phyloP scores from a whole-genome alignment of 108 stramenopile species.

The Nitzschia sp. region DNA sequence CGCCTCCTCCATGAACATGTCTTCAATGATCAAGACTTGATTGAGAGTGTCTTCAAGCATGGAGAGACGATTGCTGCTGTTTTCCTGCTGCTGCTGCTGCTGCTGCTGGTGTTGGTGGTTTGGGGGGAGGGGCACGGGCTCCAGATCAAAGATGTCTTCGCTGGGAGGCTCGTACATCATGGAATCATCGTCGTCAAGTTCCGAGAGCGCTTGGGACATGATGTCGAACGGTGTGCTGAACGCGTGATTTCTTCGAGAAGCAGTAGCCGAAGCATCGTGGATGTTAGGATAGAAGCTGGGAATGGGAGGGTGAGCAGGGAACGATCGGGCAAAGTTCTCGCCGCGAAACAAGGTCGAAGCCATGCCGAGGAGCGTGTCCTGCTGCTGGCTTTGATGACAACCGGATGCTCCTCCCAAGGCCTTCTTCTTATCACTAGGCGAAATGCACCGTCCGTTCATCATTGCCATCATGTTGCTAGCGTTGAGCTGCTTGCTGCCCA shows the following conservation, averaged over 20 bases:
- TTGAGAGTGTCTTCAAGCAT: conserved; percentile 8
- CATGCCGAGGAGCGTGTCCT: conserved; percentile 8
- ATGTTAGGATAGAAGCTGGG: too few species aligned
- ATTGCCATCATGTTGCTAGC: background rate
- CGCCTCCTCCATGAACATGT: background rate
- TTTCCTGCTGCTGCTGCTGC: too few species aligned
- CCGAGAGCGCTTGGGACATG: conserved; percentile 8
- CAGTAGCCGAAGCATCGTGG: background rate
- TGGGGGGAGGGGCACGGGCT: background rate
- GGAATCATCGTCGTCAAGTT: conserved; percentile 13
- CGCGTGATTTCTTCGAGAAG: background rate
- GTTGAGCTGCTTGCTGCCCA: too few species aligned
- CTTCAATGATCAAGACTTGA: conserved; percentile 11
- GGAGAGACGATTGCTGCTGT: background rate
- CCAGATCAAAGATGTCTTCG: conserved; percentile 19
- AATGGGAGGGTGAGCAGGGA: background rate
- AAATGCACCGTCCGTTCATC: background rate
- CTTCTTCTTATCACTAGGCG: background rate
- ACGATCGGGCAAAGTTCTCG: background rate
- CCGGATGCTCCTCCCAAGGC: background rate
- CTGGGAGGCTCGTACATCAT: conserved; percentile 4
- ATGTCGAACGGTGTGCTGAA: conserved; percentile 14
- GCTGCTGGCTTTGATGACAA: too few species aligned
- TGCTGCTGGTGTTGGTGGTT: background rate
- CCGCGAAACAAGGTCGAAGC: background rate